Base-by-base conservation (phyloP, 352 stramenopile species). In the Phytophthora meadii region DNA sequence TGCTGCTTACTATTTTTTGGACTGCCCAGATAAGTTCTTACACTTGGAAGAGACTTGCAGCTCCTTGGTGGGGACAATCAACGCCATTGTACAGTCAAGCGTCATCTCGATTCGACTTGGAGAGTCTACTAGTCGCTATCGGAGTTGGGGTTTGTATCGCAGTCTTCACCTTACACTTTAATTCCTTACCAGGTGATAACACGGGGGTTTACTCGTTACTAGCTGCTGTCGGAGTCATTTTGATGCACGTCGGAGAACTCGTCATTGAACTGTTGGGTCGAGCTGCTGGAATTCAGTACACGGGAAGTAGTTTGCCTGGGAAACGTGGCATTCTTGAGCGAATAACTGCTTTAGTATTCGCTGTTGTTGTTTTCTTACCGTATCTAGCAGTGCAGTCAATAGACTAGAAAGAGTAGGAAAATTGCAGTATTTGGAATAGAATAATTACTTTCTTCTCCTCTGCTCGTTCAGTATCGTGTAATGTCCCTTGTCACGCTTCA, bases 401-500 rank as follows among this genome's bases (percentile, higher is more conserved):
- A 39, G 9, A 36, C 30, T 36, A 36, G 30, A 36, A 36, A 36
- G 9, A 36, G 30, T 36, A 10, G 30, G 12, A 36, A 12, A 8
- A 36, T 14, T 14, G 30, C 30, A 36, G 30, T 14, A 36, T 14
- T 36, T 36, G 8, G 30, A 36, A 36, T 34, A 34, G 30, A 34
- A 34, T 36, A 36, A 11, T 36, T 36, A 36, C 30, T 8, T 36
- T 36, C 30, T 36, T 36, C 28, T 34, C 4, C 30, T 36, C 30
- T 8, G 30, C 30, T 10, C 7, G 1, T 36, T 36, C 28, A 1
- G 5, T 9, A 11, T 34, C 28, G 8, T 34, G 5, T 9, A 2
- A 11, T 36, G 8, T 36, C 4, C 30, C 8, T 15, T 36, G 12
- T 52, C 51, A 88, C 51, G 75, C 79, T 8, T 90, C 82, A 51